phyloP scores from a whole-genome alignment of 805 yeast species.

The Starmerella bombi region DNA sequence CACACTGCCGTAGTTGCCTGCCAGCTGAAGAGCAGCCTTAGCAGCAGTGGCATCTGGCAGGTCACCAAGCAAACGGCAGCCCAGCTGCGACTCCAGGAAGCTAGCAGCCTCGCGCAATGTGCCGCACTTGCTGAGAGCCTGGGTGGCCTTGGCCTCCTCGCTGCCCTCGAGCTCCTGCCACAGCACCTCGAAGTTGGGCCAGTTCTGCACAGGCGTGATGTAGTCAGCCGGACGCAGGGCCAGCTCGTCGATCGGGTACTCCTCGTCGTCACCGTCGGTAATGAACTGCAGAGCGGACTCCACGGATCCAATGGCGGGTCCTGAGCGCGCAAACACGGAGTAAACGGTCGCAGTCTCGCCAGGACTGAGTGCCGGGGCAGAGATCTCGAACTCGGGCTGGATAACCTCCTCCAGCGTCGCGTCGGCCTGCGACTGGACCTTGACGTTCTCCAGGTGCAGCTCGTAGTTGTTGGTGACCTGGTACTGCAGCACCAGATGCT shows the following conservation, averaged over 20 bases:
- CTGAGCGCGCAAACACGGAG: conserved; percentile 58
- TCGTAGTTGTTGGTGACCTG: conserved; percentile 77
- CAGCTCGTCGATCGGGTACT: conserved; percentile 77
- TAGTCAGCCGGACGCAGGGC: conserved; percentile 70
- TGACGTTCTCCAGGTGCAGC: conserved; percentile 61
- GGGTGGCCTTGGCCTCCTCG: conserved; percentile 50
- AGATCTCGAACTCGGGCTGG: conserved; percentile 41
- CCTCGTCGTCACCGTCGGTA: conserved; percentile 83
- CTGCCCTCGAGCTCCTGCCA: conserved; percentile 34
- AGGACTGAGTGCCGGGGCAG: conserved; percentile 59
- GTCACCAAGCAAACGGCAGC: conserved; percentile 62
- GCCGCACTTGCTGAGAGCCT: conserved; percentile 41
- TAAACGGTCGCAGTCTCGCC: conserved; percentile 60
- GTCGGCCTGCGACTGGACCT: conserved; percentile 33
- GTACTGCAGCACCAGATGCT: conserved; percentile 66
- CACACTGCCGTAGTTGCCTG: conserved; percentile 40
- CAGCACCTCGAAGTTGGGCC: conserved; percentile 1
- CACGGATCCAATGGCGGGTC: conserved; percentile 35
- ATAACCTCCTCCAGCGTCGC: conserved; percentile 35
- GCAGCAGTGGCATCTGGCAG: conserved; percentile 38
- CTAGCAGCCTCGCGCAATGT: conserved; percentile 43
- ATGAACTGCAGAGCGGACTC: conserved; percentile 59
- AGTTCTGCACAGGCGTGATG: conserved; percentile 42
- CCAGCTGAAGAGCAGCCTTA: conserved; percentile 64
- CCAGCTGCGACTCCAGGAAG: conserved; percentile 40